phyloP scores from a whole-genome alignment of 176 grass and related monocot genomes.

The Rhynchospora breviuscula region DNA sequence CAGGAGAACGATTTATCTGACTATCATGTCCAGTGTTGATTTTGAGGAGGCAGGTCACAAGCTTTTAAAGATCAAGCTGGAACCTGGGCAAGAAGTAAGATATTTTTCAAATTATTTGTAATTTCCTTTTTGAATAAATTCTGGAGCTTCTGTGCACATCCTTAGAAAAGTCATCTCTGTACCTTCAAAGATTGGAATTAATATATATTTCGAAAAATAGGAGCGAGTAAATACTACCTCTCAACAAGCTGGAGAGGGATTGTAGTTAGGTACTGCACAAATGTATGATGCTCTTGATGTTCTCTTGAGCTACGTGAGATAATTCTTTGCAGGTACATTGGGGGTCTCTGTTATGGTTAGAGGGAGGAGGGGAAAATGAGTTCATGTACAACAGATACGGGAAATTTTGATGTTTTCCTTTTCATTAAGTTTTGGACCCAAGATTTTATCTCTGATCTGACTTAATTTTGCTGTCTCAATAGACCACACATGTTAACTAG shows the following conservation, averaged over 20 bases:
- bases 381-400: background rate
- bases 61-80: constrained; percentile 93
- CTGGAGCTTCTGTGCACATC: background rate
- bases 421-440: background rate
- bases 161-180: background rate
- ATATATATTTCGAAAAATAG: too few relatives aligned
- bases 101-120: background rate
- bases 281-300: background rate
- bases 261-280: background rate
- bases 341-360: background rate
- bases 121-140: background rate
- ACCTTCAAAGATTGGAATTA: background rate
- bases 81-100: constrained; percentile 95
- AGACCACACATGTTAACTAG: background rate
- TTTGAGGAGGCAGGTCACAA: constrained; percentile 99
- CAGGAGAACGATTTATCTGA: constrained; percentile 92
- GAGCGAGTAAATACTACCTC: too few relatives aligned
- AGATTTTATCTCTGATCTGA: background rate
- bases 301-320: background rate
- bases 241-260: background rate
- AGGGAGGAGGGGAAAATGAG: background rate
- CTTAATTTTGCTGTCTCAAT: background rate
- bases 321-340: background rate
- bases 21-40: constrained; percentile 99
- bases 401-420: background rate